Base-by-base conservation (phyloP, 2,329 filamentous ascomycete genomes). In the Cytospora piceicola region DNA sequence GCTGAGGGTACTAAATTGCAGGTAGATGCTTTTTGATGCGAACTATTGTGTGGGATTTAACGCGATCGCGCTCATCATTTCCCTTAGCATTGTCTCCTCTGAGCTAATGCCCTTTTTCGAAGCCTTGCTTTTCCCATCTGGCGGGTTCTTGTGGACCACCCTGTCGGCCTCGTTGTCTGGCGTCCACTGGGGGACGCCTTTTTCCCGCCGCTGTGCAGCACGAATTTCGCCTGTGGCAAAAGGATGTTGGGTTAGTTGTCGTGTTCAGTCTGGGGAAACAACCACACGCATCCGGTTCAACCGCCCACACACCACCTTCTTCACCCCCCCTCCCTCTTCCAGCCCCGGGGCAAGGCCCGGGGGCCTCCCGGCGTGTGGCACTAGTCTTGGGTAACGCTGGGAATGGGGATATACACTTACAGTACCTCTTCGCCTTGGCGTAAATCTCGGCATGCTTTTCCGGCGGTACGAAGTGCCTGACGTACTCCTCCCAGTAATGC, bases 401-500 rank as follows among this genome's bases (percentile, higher is more conserved):
- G 22, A 30, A 5, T n/a, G 22, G 61, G 14, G 9, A 24, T 4
- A 24, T 1, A 6, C 3, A 66, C 66, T 61, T 60, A 68, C 66
- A 55, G 5, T 61, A 63, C 32, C 34, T 66, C 46, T 52, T 57
- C 4, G 66, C 66, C 56, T 34, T 58, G 14, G 63, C 29, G 39
- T 59, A 66, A 30, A 68, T 51, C 42, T 68, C 66, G 22, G 57
- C 60, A 3, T 58, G 64, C 30, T 51, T 60, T 14, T 57, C 59
- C 20, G 57, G 39, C 14, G 59, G 66, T 5, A 68, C 22, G 8
- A 68, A 68, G 20, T 66, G 56, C 51, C 49, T 46, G 34, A 68
- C 66, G 24, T 66, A 65, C 34, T 65, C 60, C 29, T 68, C 66
- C 66, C 66, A 68, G 66, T 68, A 42, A 54, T 60, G 17, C 36